Conservation (phyloP, 108 stramenopile genomes). For the Epithemia pelagica region DNA sequence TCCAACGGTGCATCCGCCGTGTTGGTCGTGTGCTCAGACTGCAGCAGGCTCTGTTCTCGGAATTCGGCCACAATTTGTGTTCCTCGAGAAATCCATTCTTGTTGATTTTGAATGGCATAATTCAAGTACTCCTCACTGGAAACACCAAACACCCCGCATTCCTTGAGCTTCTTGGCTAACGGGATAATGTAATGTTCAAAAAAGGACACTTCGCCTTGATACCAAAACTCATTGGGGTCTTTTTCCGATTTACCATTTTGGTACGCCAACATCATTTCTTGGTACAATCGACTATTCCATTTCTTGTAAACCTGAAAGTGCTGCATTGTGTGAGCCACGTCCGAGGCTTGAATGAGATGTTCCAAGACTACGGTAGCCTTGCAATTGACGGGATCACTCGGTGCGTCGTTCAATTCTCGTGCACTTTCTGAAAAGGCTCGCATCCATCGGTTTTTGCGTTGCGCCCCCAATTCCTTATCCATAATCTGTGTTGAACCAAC, state of each 20-base stretch:
- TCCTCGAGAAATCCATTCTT: constrained; percentile 14
- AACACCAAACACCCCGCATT: constrained; percentile 22
- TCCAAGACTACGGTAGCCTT: constrained; percentile 20
- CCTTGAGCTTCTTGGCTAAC: no score
- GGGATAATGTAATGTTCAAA: constrained; percentile 23
- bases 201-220: constrained; percentile 16
- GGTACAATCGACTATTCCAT: constrained; percentile 42
- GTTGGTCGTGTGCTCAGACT: neutral
- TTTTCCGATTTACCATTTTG: no score
- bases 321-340: constrained; percentile 41
- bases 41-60: neutral
- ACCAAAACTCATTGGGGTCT: constrained; percentile 25
- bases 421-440: neutral
- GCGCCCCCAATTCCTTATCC: no score
- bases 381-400: constrained; percentile 1
- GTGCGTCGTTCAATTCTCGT: neutral
- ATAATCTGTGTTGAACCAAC: no score
- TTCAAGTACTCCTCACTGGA: constrained; percentile 16
- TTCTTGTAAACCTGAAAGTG: constrained; percentile 36
- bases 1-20: neutral
- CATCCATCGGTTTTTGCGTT: constrained; percentile 7
- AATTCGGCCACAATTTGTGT: constrained; percentile 2
- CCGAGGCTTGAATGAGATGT: no score
- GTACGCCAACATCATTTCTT: constrained; percentile 28
- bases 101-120: constrained; percentile 16